phyloP scores from a whole-genome alignment of 2,329 filamentous ascomycete species.

The Xylaria sp. region DNA sequence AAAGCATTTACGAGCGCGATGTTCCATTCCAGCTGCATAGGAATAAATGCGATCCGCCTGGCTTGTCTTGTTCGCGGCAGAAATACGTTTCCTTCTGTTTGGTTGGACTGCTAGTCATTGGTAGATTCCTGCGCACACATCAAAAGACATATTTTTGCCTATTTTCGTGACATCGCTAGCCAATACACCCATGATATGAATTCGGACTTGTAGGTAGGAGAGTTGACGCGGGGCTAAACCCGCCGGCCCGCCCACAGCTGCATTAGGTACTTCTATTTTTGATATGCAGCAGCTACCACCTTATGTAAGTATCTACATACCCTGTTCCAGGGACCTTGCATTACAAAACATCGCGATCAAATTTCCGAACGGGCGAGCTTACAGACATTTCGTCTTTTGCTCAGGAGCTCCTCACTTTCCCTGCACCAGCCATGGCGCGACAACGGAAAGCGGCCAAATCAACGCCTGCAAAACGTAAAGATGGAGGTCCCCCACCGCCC shows the following conservation, averaged over 20 bases:
- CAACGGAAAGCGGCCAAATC: constrained; percentile 45
- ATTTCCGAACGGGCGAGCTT: constrained; percentile 11
- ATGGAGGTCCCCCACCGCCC: constrained; percentile 65
- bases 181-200: too few relatives aligned
- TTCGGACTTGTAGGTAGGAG: not conserved
- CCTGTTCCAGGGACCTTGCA: constrained; percentile 6
- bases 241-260: constrained; percentile 8
- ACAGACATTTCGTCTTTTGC: constrained; percentile 11
- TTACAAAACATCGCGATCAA: not conserved
- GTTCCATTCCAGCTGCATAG: not conserved
- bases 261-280: not conserved
- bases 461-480: constrained; percentile 43
- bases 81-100: not conserved
- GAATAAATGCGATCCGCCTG: not conserved
- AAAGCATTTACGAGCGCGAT: constrained; percentile 3
- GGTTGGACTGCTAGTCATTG: not conserved
- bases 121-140: not conserved
- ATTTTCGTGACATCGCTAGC: not conserved
- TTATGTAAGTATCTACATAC: not conserved
- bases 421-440: constrained; percentile 42
- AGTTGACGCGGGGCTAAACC: not conserved
- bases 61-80: not conserved
- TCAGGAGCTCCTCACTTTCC: not conserved
- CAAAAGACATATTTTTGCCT: not conserved
- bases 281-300: not conserved